Evolutionary conservation across 495 filamentous ascomycete species (phyloP), one percentile per base, ranked within the genome.

Genomic region (Penicillium ucsense): DNA sequence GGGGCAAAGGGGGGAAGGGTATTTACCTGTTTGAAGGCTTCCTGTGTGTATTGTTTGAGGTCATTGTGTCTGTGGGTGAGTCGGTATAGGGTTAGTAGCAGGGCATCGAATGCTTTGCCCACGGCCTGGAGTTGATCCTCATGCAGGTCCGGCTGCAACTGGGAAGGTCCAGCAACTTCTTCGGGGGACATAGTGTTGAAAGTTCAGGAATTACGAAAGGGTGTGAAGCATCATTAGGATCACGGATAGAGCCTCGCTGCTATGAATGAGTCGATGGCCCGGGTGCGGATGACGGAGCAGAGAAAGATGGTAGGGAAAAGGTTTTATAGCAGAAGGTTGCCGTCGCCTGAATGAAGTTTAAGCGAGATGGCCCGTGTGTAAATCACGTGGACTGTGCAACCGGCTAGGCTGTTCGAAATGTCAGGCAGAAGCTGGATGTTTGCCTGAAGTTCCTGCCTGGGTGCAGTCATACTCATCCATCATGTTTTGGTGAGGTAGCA

Each of bases 1-100:
- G 43, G 45, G 46, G 34, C 3, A 34, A 37, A n/a, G n/a, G 34
- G 32, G 43, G 38, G 47, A 41, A n/a, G 37, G 28, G 49, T 54
- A 59, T 55, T 54, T 73, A 78, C 74, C 73, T 77, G 61, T 47
- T 71, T 61, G 45, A 69, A 64, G 9, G 71, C 61, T 53, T 66
- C 62, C 49, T 69, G 56, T 45, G 73, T 60, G 41, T 65, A 59
- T 45, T 62, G 52, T 41, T 73, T 65, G 48, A 77, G 60, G 31
- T 63, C 56, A 55, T 65, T 65, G 51, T 75, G 67, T 52, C 60
- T 72, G 51, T 57, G 59, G 43, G 59, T 67, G 49, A 75, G 62
- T 54, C 65, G 67, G 43, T 70, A 71, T 9, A 68, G 62, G n/a
- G 70, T 72, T 60, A 74, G 61, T 53, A 77, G 61, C 34, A 77